phyloP scores from a whole-genome alignment of 768 basidiomycete species.

The Mycena chlorophos region DNA sequence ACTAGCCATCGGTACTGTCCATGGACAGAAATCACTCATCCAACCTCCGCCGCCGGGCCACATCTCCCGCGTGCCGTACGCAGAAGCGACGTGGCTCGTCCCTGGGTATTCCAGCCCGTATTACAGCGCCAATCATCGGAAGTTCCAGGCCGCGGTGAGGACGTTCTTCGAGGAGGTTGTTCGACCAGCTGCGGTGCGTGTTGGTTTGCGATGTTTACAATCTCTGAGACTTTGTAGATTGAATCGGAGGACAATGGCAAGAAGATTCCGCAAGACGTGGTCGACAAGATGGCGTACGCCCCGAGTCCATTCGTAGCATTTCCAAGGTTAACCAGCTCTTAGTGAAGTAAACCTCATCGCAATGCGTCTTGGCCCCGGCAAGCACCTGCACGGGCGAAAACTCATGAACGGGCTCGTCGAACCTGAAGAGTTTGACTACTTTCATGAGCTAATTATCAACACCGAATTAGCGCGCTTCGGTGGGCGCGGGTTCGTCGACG shows the following conservation, averaged over 20 bases:
- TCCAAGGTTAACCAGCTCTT: background rate
- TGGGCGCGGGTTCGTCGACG: conserved; percentile 86
- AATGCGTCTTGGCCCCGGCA: conserved; percentile 90
- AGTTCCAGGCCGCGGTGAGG: conserved; percentile 68
- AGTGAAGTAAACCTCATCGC: conserved; percentile 79
- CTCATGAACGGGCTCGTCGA: conserved; percentile 76
- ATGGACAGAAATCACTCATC: conserved; percentile 58
- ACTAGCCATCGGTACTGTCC: conserved; percentile 63
- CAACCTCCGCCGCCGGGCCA: conserved; percentile 57
- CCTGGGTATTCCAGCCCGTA: conserved; percentile 73
- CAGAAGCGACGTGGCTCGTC: conserved; percentile 80
- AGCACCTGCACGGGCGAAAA: conserved; percentile 76
- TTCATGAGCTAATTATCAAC: conserved; percentile 87
- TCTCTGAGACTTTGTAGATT: background rate
- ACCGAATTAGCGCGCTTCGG: conserved; percentile 82
- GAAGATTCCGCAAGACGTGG: conserved; percentile 77
- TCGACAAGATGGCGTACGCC: conserved; percentile 66
- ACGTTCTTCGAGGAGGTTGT: conserved; percentile 18
- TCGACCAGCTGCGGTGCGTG: conserved; percentile 6
- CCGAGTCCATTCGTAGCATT: background rate
- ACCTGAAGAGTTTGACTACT: conserved; percentile 90
- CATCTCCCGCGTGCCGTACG: conserved; percentile 79
- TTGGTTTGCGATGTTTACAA: background rate
- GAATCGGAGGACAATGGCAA: conserved; percentile 85
- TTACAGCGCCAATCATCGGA: conserved; percentile 70